Percentiles rank a stretch among this genome's conserved stretches.
phyloP scores from a whole-genome alignment of 2,329 filamentous ascomycete genomes.

The Hymenoscyphus fructigenus region DNA sequence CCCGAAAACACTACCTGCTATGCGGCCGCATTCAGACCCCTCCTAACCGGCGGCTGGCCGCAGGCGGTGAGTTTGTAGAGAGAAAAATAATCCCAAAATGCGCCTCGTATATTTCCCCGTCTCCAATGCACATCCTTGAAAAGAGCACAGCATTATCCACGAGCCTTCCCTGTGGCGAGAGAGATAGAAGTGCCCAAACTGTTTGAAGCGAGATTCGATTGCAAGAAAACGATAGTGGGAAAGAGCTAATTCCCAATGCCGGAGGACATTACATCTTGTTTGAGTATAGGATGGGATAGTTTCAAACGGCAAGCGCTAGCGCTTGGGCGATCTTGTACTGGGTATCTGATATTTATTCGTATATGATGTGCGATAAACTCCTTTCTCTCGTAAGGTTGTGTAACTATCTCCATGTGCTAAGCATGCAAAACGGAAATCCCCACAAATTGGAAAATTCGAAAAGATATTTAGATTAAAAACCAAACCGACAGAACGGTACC shows the following conservation, averaged over 20 bases:
- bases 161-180: neutral
- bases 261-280: neutral
- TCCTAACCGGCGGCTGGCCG: neutral
- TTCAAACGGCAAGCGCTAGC: neutral
- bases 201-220: neutral
- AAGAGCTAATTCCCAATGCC: neutral
- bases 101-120: neutral
- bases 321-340: neutral
- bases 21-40: neutral
- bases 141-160: neutral
- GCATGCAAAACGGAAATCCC: neutral
- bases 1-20: neutral
- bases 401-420: neutral
- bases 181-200: neutral
- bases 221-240: neutral
- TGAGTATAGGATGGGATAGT: neutral
- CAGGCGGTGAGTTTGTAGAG: neutral
- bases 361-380: neutral
- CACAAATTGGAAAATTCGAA: neutral
- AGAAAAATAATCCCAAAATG: neutral
- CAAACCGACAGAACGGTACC: neutral
- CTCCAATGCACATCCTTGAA: neutral
- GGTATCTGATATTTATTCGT: neutral
- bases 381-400: constrained; percentile 1
- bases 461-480: neutral